phyloP scores from a whole-genome alignment of 78 protist species.

The Diacronema lutheri region DNA sequence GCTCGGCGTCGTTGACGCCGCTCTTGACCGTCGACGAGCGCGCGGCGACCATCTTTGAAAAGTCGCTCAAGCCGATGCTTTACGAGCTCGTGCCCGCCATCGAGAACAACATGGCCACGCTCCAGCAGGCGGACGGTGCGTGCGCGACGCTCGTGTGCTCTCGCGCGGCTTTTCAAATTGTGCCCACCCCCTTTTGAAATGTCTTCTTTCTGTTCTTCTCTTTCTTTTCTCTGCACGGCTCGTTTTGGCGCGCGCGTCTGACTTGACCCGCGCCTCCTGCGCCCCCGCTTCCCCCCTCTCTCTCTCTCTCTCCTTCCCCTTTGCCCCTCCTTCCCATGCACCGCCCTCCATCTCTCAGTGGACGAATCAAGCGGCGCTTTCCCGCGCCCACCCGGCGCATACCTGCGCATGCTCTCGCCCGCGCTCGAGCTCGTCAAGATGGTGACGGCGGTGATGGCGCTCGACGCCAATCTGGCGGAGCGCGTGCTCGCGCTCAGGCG shows the following conservation, averaged over 20 bases:
- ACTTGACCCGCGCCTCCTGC: background rate
- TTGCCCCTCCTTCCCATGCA: background rate
- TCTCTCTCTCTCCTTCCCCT: background rate
- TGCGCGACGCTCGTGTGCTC: no score
- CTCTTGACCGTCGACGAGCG: no score
- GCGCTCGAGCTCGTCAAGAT: constrained; percentile 9
- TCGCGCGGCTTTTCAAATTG: no score
- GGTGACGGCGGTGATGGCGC: background rate
- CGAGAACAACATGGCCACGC: no score
- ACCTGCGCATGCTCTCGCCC: background rate
- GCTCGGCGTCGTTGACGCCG: no score
- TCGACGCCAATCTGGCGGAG: background rate
- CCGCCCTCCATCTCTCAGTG: background rate
- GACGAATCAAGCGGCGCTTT: background rate
- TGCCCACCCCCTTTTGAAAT: no score
- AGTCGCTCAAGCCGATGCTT: no score
- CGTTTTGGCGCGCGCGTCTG: no score
- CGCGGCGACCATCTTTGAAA: no score
- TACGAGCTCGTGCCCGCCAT: no score
- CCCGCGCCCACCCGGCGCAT: background rate
- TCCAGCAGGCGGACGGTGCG: no score
- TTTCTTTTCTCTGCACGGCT: no score
- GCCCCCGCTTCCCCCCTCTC: background rate
- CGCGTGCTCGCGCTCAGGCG: background rate
- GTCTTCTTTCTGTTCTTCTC: background rate